These are phyloP conservation scores for Talaromyces proteolyticus DNA, from an alignment of 495 filamentous ascomycete species.

Conservation along the genomic window DNA sequence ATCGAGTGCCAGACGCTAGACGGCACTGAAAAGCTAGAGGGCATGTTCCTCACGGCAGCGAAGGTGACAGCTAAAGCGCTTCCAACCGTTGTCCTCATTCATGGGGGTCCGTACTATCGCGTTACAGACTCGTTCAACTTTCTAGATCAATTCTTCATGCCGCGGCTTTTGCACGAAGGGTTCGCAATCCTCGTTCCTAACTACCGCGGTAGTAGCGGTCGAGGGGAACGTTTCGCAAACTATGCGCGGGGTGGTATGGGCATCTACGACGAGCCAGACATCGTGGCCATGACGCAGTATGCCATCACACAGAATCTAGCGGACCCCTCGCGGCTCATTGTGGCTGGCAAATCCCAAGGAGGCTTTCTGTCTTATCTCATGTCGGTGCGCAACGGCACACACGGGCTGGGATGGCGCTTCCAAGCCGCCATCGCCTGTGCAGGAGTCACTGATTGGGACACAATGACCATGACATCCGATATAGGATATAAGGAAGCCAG, in stretches of 20 bases:
- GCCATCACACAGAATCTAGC: slow-evolving; percentile 17
- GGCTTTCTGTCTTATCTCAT: slow-evolving; percentile 20
- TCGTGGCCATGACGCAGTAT: slow-evolving; percentile 15
- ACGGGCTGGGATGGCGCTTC: slow-evolving; percentile 9
- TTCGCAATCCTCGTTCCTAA: slow-evolving; percentile 23
- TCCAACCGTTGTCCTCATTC: slow-evolving; percentile 21
- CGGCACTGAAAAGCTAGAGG: not conserved
- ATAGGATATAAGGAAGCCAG: slow-evolving; percentile 7
- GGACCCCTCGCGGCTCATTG: slow-evolving; percentile 16
- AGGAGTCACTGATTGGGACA: slow-evolving; percentile 17
- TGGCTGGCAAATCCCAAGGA: slow-evolving; percentile 24
- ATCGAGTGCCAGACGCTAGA: slow-evolving; percentile 1
- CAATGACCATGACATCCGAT: slow-evolving; percentile 14
- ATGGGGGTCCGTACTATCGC: slow-evolving; percentile 24
- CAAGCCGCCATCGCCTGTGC: slow-evolving; percentile 13
- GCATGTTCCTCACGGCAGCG: not conserved
- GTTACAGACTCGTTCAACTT: slow-evolving; percentile 16
- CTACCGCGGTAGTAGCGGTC: slow-evolving; percentile 22
- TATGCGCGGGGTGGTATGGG: slow-evolving; percentile 14
- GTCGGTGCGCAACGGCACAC: slow-evolving; percentile 8
- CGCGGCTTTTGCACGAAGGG: slow-evolving; percentile 16
- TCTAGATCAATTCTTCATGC: slow-evolving; percentile 14
- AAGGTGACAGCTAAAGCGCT: slow-evolving; percentile 7
- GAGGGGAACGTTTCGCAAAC: slow-evolving; percentile 18
- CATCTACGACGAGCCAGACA: slow-evolving; percentile 18